Evolutionary conservation across 441 rosid species (phyloP).

Genomic region (Populus hybrid): DNA sequence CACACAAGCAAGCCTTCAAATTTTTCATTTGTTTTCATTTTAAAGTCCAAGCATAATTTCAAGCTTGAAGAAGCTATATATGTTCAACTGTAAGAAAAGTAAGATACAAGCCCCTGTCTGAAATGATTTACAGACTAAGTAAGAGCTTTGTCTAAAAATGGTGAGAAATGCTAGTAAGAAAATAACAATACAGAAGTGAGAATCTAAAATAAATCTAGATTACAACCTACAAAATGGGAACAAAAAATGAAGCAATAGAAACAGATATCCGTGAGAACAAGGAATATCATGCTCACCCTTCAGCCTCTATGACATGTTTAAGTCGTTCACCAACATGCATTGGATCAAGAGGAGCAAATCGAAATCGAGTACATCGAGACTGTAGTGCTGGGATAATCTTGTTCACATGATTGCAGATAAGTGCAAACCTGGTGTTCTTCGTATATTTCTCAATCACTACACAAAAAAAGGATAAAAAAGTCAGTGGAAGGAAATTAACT

Average conservation of each 20-base stretch:
- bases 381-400: conserved; percentile 98
- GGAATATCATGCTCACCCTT: conserved; percentile 50
- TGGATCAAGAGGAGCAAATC: conserved; percentile 93
- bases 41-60: background rate
- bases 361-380: conserved; percentile 93
- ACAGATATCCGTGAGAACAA: background rate
- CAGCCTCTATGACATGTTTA: conserved; percentile 75
- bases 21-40: background rate
- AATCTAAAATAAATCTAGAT: conserved; percentile 2
- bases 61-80: background rate
- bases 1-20: background rate
- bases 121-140: too few species aligned
- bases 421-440: conserved; percentile 90
- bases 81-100: background rate
- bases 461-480: conserved; percentile 22
- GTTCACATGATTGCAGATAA: conserved; percentile 91
- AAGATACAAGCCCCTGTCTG: background rate
- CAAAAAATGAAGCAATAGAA: conserved; percentile 15
- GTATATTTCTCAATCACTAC: conserved; percentile 96
- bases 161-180: background rate
- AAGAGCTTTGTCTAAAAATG: background rate
- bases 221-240: background rate
- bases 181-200: background rate
- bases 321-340: conserved; percentile 71
- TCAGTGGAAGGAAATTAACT: conserved; percentile 16